These are phyloP conservation scores for Narthecium ossifragum DNA, from an alignment of 106 monocot species.

Conservation along the genomic window DNA sequence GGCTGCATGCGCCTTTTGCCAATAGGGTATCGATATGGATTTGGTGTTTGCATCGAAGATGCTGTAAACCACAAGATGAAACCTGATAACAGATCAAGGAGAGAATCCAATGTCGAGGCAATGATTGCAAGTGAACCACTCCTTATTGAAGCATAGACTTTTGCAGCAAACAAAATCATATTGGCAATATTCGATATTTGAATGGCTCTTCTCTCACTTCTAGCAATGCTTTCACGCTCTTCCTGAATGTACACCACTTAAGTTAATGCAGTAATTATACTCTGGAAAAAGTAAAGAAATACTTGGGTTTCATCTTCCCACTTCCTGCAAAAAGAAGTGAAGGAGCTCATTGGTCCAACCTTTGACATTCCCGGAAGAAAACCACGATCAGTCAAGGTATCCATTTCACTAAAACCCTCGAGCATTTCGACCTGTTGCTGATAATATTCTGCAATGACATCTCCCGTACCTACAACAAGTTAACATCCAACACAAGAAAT, in stretches of 20 bases:
- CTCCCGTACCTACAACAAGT: conserved; percentile 39
- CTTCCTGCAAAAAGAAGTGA: not conserved
- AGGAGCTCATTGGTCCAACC: no score
- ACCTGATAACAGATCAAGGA: conserved; percentile 93
- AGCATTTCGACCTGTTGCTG: conserved; percentile 92
- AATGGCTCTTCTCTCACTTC: conserved; percentile 74
- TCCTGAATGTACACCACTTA: conserved; percentile 37
- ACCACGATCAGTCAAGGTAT: conserved; percentile 78
- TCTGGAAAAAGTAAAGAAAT: not conserved
- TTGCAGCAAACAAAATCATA: conserved; percentile 85
- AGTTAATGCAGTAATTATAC: not conserved
- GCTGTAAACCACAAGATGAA: conserved; percentile 98
- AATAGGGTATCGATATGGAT: conserved; percentile 90
- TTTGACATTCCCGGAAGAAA: conserved; percentile 74
- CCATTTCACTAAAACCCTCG: conserved; percentile 97
- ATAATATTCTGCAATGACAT: conserved; percentile 91
- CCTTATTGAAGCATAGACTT: conserved; percentile 90
- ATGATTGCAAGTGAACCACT: conserved; percentile 94
- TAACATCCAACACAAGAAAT: no score
- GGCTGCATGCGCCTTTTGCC: conserved; percentile 99
- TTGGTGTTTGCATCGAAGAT: conserved; percentile 91
- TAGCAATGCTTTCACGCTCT: conserved; percentile 72
- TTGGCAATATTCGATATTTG: conserved; percentile 84
- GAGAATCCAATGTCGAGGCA: conserved; percentile 96
- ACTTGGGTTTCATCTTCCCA: conserved; percentile 60